Percentiles rank a stretch among this genome's conserved stretches.
These are phyloP conservation scores for Pseudozyma sp. DNA, from an alignment of 1,284 basidiomycete genomes.

Conservation along the genomic window DNA sequence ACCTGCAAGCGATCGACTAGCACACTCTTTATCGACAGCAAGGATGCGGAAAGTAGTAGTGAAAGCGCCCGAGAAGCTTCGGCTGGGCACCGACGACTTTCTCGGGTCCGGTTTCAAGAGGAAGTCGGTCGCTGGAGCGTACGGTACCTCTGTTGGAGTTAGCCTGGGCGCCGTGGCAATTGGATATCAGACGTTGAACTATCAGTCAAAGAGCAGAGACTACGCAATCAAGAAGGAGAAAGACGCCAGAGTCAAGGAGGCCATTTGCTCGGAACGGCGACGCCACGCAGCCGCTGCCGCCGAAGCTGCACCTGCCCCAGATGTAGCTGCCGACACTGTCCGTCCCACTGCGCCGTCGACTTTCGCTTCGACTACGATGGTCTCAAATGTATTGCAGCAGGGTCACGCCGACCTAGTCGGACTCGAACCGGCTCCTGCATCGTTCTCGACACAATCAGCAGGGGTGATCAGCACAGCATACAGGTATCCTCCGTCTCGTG, in stretches of 20 bases:
- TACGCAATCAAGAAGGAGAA: conserved; percentile 8
- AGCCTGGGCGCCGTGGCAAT: conserved; percentile 30
- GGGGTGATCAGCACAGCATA: not conserved
- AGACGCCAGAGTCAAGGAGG: conserved; percentile 8
- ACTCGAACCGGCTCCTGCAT: not conserved
- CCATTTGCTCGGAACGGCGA: conserved; percentile 8
- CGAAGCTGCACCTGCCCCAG: too few species aligned
- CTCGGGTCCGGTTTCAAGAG: conserved; percentile 26
- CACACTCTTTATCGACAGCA: conserved; percentile 4
- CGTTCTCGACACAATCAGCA: not conserved
- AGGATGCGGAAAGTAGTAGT: conserved; percentile 2
- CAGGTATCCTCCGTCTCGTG: conserved; percentile 4
- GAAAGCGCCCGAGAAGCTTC: conserved; percentile 19
- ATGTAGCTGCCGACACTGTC: not conserved
- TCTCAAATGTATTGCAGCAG: not conserved
- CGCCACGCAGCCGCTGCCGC: conserved; percentile 3
- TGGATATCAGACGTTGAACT: conserved; percentile 29
- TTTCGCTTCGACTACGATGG: not conserved
- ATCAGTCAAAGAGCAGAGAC: conserved; percentile 9
- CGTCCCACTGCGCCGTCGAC: not conserved
- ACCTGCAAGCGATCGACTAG: not conserved
- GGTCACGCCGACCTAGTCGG: not conserved
- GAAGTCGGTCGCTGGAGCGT: conserved; percentile 31
- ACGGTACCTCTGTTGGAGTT: conserved; percentile 26
- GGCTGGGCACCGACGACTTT: conserved; percentile 24